Evolutionary conservation across 306 rosid species (phyloP).

Genomic region (Glycine soja): DNA sequence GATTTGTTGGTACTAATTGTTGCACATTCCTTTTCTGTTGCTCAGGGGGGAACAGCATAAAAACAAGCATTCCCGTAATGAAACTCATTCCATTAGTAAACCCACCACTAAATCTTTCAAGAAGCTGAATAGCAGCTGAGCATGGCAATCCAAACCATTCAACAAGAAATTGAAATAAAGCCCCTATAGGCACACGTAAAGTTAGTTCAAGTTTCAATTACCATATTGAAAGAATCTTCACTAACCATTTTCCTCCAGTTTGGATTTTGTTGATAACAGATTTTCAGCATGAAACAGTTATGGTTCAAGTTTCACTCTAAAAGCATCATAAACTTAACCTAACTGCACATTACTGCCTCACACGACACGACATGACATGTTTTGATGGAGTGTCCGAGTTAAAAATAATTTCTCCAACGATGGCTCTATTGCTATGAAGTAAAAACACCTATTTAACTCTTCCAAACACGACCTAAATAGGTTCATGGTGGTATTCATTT

Average conservation of each 20-base stretch:
- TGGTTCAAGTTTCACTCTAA: background rate
- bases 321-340: background rate
- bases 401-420: background rate
- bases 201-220: too few species aligned
- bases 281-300: too few species aligned
- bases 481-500: background rate
- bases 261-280: too few species aligned
- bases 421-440: background rate
- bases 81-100: constrained; percentile 10
- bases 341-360: background rate
- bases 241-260: too few species aligned
- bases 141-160: too few species aligned
- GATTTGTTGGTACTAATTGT: background rate
- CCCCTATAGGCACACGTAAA: too few species aligned
- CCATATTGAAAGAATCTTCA: too few species aligned
- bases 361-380: too few species aligned
- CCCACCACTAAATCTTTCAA: too few species aligned
- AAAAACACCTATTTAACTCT: background rate
- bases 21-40: background rate
- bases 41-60: background rate
- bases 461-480: too few species aligned
- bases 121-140: too few species aligned
- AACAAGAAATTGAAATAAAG: too few species aligned
- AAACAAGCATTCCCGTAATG: background rate
- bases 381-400: background rate